These are phyloP conservation scores for Lasiosphaeria hispida DNA, from an alignment of 495 filamentous ascomycete species.

Conservation along the genomic window DNA sequence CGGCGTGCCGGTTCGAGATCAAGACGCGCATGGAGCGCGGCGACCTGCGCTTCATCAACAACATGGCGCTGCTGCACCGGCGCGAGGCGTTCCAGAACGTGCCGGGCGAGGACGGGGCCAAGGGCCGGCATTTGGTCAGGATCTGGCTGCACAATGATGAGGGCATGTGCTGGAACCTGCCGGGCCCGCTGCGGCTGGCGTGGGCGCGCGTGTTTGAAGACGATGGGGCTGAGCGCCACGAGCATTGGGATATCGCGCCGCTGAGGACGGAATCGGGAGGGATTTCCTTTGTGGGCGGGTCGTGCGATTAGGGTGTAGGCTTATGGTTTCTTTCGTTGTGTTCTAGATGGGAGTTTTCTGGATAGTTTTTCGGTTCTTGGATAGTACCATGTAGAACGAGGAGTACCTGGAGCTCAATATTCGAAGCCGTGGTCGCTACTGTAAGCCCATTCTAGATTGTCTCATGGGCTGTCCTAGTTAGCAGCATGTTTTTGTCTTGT, in stretches of 20 bases:
- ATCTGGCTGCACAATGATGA: conserved; percentile 29
- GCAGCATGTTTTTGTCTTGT: too few species aligned
- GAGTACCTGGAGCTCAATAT: too few species aligned
- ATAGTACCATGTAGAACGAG: too few species aligned
- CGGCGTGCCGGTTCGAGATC: conserved; percentile 51
- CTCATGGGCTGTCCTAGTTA: too few species aligned
- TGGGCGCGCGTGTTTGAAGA: conserved; percentile 30
- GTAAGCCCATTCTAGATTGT: too few species aligned
- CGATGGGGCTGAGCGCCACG: conserved; percentile 11
- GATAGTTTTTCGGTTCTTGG: too few species aligned
- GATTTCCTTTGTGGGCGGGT: conserved; percentile 19
- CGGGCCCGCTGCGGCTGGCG: conserved; percentile 21
- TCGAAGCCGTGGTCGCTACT: too few species aligned
- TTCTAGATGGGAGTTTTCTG: too few species aligned
- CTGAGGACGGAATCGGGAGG: conserved; percentile 17
- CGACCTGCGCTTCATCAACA: conserved; percentile 65
- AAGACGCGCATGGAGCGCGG: conserved; percentile 50
- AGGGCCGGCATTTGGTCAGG: conserved; percentile 17
- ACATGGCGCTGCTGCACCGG: conserved; percentile 26
- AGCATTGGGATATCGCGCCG: conserved; percentile 26
- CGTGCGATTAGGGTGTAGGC: conserved; percentile 16
- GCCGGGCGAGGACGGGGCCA: conserved; percentile 4
- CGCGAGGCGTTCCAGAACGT: conserved; percentile 27
- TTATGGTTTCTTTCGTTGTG: too few species aligned
- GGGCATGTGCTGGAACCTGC: conserved; percentile 23